Base-by-base conservation (phyloP, 2,329 filamentous ascomycete genomes). In the Lecanicillium sp. region DNA sequence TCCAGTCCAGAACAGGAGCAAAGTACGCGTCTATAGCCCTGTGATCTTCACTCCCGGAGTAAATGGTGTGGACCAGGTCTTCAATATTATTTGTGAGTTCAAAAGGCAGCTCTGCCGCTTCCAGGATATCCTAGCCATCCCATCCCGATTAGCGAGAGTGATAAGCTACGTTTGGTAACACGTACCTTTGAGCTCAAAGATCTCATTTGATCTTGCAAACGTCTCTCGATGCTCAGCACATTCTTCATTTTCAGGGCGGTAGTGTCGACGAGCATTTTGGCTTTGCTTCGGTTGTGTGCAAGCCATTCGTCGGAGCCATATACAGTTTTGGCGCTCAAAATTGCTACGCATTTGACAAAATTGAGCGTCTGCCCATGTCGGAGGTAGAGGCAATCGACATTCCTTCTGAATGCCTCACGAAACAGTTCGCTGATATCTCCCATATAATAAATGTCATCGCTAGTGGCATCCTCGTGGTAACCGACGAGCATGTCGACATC, bases 371-470 rank as follows among this genome's bases (percentile, higher is more conserved):
- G 33, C 33, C 33, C 33, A 22, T 36, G 33, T 13, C 20, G 33
- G 13, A 36, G 17, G 33, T 27, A 36, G 33, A 36, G 28, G 33
- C 20, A 36, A 22, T 36, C 33, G 33, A 36, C 33, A 19, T 36
- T 29, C 19, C 33, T 19, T 19, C 33, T 22, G 13, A 36, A 27
- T 10, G 33, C 20, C 28, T 36, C 33, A 8, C 28, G n/a, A 19
- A 36, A 22, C 19, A 15, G 33, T n/a, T 19, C 20, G 25, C 27
- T 12, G 17, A 36, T 15, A 22, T 36, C 20, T 12, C 33, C 19
- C 33, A 22, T 22, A 22, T 36, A 36, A 22, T 36, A 36, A 22
- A 36, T 17, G 33, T 36, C 33, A 22, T 36, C 33, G 4, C 28
- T 18, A 22, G 33, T 29, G 19, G 33, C 22, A 18, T 17, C 19